Conservation (phyloP, 1,139 yeast genomes). For the Candida tunisiensis region DNA sequence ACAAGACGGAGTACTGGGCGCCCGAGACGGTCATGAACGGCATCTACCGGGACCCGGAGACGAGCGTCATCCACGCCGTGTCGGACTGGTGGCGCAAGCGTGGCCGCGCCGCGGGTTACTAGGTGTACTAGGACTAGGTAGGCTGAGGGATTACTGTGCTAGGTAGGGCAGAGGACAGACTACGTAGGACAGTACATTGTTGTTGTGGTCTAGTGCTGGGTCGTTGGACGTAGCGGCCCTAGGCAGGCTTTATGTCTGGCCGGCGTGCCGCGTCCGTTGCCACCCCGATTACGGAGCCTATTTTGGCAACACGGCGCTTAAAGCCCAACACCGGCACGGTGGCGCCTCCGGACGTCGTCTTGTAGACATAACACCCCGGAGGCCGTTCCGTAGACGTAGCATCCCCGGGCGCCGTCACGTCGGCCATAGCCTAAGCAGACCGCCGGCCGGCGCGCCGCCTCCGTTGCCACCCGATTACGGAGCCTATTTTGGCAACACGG, state of each 20-base stretch:
- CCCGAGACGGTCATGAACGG: constrained; percentile 36
- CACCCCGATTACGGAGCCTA: neutral
- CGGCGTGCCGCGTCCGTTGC: neutral
- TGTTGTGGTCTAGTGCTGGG: neutral
- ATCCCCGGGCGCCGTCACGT: too few relatives aligned
- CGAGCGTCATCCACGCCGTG: constrained; percentile 33
- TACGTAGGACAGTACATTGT: neutral
- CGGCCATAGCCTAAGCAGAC: neutral
- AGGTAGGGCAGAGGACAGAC: neutral
- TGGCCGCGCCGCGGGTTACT: constrained; percentile 28
- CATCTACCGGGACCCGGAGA: constrained; percentile 19
- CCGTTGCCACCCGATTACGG: neutral
- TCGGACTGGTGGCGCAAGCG: constrained; percentile 42
- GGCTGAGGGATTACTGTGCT: too few relatives aligned
- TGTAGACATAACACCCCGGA: too few relatives aligned
- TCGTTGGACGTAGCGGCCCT: neutral
- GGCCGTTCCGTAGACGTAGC: too few relatives aligned
- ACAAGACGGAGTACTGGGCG: constrained; percentile 16
- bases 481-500: neutral
- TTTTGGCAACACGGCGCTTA: too few relatives aligned
- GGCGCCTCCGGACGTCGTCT: too few relatives aligned
- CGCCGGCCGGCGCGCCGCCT: neutral
- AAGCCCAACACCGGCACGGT: too few relatives aligned
- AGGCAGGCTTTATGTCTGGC: neutral
- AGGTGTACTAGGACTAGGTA: constrained; percentile 3